Percentiles rank a stretch among this genome's conserved stretches.
Conservation (phyloP, 225 moss, liverwort and hornwort species). For the Climacium dendroides region DNA sequence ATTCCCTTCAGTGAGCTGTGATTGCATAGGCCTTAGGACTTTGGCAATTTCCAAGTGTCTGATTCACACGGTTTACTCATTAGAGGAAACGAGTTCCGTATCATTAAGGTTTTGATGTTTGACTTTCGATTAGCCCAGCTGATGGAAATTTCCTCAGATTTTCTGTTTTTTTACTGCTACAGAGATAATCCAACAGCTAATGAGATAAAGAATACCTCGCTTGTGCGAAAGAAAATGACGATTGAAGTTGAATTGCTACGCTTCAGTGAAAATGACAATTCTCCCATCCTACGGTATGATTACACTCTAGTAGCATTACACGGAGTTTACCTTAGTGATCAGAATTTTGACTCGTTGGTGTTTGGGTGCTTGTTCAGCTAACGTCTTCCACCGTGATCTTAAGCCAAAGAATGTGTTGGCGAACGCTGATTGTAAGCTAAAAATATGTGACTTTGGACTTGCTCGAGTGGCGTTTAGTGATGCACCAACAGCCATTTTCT, state of each 20-base stretch:
- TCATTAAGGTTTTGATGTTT: background rate
- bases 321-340: background rate
- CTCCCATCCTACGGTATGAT: background rate
- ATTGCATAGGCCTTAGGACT: background rate
- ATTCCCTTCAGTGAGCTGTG: background rate
- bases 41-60: background rate
- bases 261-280: background rate
- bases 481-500: conserved; percentile 98
- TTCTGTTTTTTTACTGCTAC: background rate
- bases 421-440: conserved; percentile 98
- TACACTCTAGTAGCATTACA: background rate
- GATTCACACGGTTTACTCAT: background rate
- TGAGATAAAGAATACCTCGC: background rate
- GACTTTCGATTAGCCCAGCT: background rate
- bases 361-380: conserved; percentile 52
- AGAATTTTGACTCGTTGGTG: background rate
- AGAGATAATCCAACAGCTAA: background rate
- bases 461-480: conserved; percentile 99
- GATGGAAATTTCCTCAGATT: background rate
- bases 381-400: conserved; percentile 96
- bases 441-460: conserved; percentile 99
- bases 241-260: background rate
- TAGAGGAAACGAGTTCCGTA: background rate
- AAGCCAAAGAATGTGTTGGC: conserved; percentile 99
- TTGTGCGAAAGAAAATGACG: background rate